Percentiles rank a stretch among this genome's conserved stretches.
Evolutionary conservation across 2,329 filamentous ascomycete species (phyloP).

Genomic region (Pseudogymnoascus sp.): DNA sequence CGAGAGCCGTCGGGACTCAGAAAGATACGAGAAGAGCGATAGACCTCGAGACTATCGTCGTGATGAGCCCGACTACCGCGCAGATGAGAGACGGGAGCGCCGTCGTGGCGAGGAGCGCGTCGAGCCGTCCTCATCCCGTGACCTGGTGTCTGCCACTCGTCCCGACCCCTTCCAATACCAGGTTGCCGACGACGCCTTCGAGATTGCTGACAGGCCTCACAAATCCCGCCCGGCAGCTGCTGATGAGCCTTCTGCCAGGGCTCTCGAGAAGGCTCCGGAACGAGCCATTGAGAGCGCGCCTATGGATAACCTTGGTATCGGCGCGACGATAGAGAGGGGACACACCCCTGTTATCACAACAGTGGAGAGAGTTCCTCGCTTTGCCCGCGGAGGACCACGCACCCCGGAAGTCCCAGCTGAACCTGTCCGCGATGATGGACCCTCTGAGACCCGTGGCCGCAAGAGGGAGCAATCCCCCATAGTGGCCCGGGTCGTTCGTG

Average conservation of each 20-base stretch:
- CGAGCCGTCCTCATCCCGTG: constrained; percentile 12
- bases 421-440: background rate
- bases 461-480: background rate
- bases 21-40: constrained; percentile 6
- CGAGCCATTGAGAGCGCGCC: constrained; percentile 11
- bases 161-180: background rate
- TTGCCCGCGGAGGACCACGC: constrained; percentile 17
- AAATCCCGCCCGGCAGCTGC: constrained; percentile 4
- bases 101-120: constrained; percentile 19
- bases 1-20: background rate
- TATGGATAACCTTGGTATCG: background rate
- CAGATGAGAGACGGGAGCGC: constrained; percentile 13
- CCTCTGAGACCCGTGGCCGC: background rate
- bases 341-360: constrained; percentile 42
- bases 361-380: constrained; percentile 44
- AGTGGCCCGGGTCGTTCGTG: background rate
- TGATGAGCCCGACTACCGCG: constrained; percentile 13
- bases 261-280: constrained; percentile 15
- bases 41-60: constrained; percentile 10
- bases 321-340: constrained; percentile 18
- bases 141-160: background rate
- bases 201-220: background rate
- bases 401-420: background rate
- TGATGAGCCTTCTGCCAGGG: constrained; percentile 15
- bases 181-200: constrained; percentile 1